Base-by-base conservation (phyloP, 2,329 filamentous ascomycete genomes). In the Nemania diffusa region DNA sequence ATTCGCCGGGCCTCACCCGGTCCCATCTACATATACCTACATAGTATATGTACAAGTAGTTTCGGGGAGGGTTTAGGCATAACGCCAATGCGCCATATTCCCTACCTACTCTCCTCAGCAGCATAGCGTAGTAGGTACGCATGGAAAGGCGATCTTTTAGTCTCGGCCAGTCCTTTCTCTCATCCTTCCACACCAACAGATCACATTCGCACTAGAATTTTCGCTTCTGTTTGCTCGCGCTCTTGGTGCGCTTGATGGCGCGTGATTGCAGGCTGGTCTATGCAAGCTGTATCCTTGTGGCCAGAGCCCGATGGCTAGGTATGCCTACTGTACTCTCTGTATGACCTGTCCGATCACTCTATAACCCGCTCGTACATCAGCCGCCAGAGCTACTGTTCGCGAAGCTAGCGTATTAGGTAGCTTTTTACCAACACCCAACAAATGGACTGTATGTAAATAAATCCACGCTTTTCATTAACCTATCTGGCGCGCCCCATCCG, bases 131-230 rank as follows among this genome's bases (percentile, higher is more conserved):
- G 37, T 17, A 15, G 37, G 37, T 40, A 40, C 51, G 34, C 34
- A 46, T 27, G 27, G 32, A 59, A 32, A 26, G 62, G 48, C 64
- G 72, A 75, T 74, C 71, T 52, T 70, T 71, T 68, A 71, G 72
- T 73, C 72, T 73, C 72, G 70, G 70, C 73, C 70, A 71, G 71
- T 69, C 72, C 69, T 71, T 73, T 72, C 63, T 69, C 60, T 62
- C 70, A 67, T 67, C 69, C 65, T 63, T 64, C 65, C 70, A 40
- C 59, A 59, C 64, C 66, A 68, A 62, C 64, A 65, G 69, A 73
- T 69, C 69, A 65, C 67, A 62, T 69, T 68, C 68, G 65, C 70
- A 65, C 65, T 64, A 62, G 68, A 57, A 8, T 42, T 37, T 52
- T 56, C 61, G 46, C 46, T 67, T 56, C 34, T 55, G 48, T 63